Evolutionary conservation across 2,329 filamentous ascomycete genomes (phyloP), one percentile per base, ranked within the genome.

Genomic region (Aspergillus carbonarius): DNA sequence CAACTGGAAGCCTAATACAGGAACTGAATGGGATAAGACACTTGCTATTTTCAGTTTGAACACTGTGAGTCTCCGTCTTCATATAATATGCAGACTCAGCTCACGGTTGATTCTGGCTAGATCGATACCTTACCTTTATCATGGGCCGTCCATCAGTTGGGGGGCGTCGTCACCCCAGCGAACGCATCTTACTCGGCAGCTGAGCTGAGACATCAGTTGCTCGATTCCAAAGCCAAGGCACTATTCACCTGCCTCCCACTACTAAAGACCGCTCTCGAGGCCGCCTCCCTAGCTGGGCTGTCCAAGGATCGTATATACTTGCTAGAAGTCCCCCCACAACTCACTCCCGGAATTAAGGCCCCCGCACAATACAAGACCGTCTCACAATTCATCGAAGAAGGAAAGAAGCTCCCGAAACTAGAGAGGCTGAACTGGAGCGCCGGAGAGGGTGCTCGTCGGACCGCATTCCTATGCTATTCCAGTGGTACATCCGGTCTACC

Each of bases 11-110:
- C 85, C 88, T 7, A 88, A 90, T 64, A 74, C 85, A 57, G 90
- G 88, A 12, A 85, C 85, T 0, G 89, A 93, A 71, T 95, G 88
- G 88, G 90, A 95, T 68, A 92, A 92, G 73, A 89, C 93, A 23
- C 79, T 91, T 49, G 88, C 82, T 4, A 79, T 93, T 27, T 96
- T 91, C 76, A 88, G 88, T n/a, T 75, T 92, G 59, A 96, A 96
- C 71, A 91, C 90, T 30, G 89, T 91, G 75, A 60, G 83, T 71
- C 17, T 5, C 4, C 10, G 4, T 15, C n/a, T n/a, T n/a, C n/a
- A n/a, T n/a, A n/a, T n/a, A n/a, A n/a, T n/a, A n/a, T n/a, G n/a
- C n/a, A n/a, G n/a, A n/a, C 20, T n/a, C 44, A 12, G 34, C 48
- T 46, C 1, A 52, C 44, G 2, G 27, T 32, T 17, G 37, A n/a